A percentile compares a stretch with the other conserved stretches of the same genome.
Conservation (phyloP, 306 rosid genomes). For the Trifolium subterraneum region DNA sequence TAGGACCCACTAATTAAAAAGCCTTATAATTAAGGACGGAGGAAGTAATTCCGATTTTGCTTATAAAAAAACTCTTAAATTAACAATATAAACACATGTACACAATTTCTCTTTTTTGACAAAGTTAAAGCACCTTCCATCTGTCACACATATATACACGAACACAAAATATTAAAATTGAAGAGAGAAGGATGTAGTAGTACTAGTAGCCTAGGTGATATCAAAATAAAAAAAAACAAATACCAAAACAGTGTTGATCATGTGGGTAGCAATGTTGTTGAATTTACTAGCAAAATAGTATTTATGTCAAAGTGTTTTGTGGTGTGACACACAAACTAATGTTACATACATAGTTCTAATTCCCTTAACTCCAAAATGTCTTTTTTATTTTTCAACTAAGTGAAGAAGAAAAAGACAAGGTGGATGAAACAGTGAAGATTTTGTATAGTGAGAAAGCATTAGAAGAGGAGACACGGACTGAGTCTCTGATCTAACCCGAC, state of each 20-base stretch:
- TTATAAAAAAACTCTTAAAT: not conserved
- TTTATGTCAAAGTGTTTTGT: constrained; percentile 26
- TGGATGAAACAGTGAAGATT: constrained; percentile 18
- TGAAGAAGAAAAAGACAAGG: constrained; percentile 10
- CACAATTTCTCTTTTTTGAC: not conserved
- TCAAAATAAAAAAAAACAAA: not conserved
- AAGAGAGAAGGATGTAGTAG: not conserved
- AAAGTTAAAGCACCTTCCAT: not conserved
- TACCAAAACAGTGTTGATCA: constrained; percentile 37
- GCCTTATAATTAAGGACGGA: no score
- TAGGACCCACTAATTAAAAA: no score
- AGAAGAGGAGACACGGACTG: constrained; percentile 44
- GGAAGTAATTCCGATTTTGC: no score
- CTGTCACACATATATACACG: not conserved
- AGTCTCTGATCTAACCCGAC: constrained; percentile 61
- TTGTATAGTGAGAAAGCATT: not conserved
- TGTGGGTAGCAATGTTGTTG: constrained; percentile 36
- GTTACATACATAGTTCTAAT: constrained; percentile 19
- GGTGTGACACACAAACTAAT: not conserved
- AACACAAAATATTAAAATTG: not conserved
- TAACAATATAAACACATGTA: not conserved
- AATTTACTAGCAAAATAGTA: constrained; percentile 20
- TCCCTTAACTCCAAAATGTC: constrained; percentile 28
- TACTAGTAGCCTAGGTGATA: not conserved
- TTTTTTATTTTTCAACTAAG: no score